Evolutionary conservation across 305 asterid genomes (phyloP).

Genomic region (Vinca major): DNA sequence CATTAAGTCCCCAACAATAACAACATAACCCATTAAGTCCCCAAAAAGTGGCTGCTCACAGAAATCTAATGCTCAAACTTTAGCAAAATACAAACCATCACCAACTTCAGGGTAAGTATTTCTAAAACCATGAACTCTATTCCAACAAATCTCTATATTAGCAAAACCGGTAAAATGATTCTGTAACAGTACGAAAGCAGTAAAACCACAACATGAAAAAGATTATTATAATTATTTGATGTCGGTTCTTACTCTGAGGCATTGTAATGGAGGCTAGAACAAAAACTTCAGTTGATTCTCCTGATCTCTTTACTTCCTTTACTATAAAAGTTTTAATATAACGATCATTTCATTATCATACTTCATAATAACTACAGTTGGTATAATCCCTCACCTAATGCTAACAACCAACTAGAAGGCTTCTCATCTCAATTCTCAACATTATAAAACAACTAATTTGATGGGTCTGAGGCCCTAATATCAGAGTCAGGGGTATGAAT

Average conservation of each 20-base stretch:
- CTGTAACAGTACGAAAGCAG: background rate
- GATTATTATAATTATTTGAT: too few species aligned
- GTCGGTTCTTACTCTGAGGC: background rate
- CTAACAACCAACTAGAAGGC: background rate
- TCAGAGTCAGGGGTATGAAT: background rate
- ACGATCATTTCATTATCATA: background rate
- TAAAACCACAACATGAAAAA: background rate
- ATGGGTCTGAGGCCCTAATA: background rate
- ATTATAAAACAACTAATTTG: background rate
- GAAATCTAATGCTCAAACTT: too few species aligned
- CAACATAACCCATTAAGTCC: too few species aligned
- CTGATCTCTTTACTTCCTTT: background rate
- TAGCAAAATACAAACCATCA: background rate
- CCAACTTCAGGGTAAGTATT: background rate
- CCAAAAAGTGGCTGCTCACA: too few species aligned
- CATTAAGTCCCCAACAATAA: background rate
- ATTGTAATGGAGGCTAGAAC: background rate
- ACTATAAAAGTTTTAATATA: background rate
- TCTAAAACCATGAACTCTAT: background rate
- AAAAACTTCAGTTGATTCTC: background rate
- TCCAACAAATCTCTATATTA: background rate
- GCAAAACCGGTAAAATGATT: background rate
- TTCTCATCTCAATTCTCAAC: background rate
- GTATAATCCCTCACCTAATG: background rate
- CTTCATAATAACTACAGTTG: background rate